These are phyloP conservation scores for Magnolia kwangsiensis DNA, from an alignment of 164 flowering plant species.

Conservation along the genomic window DNA sequence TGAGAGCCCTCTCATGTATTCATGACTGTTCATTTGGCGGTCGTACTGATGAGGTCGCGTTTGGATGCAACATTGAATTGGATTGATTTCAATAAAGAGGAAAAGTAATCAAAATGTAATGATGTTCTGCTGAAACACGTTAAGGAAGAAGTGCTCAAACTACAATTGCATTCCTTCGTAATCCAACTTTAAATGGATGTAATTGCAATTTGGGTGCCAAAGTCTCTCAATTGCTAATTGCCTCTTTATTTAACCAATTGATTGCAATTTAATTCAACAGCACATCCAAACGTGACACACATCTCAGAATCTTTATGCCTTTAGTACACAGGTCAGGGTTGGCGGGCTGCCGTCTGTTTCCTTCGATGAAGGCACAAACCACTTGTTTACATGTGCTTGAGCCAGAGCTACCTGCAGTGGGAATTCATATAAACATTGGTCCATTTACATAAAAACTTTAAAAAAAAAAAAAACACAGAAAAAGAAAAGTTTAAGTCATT, in stretches of 20 bases:
- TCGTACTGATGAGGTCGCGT: no score
- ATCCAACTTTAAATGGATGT: neutral
- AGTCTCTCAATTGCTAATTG: neutral
- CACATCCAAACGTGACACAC: neutral
- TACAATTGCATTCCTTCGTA: neutral
- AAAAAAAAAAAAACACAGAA: no score
- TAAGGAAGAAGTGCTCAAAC: no score
- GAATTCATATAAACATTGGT: neutral
- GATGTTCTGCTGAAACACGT: no score
- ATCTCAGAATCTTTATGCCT: neutral
- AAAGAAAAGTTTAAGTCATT: no score
- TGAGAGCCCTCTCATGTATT: no score
- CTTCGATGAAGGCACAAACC: neutral
- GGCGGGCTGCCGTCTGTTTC: neutral
- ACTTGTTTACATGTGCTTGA: neutral
- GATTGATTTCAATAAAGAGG: no score
- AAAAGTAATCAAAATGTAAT: no score
- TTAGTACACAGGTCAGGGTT: neutral
- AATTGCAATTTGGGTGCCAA: neutral
- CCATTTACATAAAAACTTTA: neutral
- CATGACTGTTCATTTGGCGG: no score
- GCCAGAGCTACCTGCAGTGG: neutral
- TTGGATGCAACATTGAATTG: no score
- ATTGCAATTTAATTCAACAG: neutral
- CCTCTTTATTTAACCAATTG: neutral